Conservation (phyloP, 306 rosid species). For the Prunus armeniaca region DNA sequence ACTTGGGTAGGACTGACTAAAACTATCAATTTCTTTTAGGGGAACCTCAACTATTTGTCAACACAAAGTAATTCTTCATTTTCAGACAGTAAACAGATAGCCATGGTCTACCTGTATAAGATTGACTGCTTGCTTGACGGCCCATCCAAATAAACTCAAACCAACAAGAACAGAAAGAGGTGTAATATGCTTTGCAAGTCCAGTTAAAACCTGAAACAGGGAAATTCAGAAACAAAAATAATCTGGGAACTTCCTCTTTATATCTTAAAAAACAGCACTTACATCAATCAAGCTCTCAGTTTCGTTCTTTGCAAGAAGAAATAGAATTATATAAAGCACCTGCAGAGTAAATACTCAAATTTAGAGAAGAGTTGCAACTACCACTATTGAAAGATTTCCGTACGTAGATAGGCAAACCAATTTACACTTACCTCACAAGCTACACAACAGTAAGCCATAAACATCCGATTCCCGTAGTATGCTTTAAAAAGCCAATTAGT, state of each 20-base stretch:
- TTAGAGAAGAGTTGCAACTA: slow-evolving; percentile 1
- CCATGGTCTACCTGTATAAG: slow-evolving; percentile 64
- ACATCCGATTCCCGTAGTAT: slow-evolving; percentile 89
- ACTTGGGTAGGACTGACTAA: not conserved
- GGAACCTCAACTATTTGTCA: not conserved
- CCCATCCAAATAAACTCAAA: slow-evolving; percentile 81
- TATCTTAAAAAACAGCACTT: slow-evolving; percentile 31
- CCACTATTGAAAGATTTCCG: not conserved
- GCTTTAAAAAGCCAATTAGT: slow-evolving; percentile 85
- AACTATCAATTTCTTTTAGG: not conserved
- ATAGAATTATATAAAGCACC: slow-evolving; percentile 84
- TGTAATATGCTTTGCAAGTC: slow-evolving; percentile 44
- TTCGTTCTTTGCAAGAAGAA: slow-evolving; percentile 67
- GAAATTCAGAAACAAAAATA: slow-evolving; percentile 27
- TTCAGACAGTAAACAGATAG: not conserved
- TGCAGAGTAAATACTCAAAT: slow-evolving; percentile 34
- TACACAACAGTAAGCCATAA: slow-evolving; percentile 97
- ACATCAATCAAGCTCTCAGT: slow-evolving; percentile 65
- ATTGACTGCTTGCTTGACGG: slow-evolving; percentile 82
- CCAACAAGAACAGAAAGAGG: slow-evolving; percentile 51
- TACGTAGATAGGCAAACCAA: slow-evolving; percentile 3
- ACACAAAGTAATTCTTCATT: not conserved
- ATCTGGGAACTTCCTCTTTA: slow-evolving; percentile 9
- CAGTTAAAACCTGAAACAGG: slow-evolving; percentile 56
- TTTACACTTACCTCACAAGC: slow-evolving; percentile 75